phyloP scores from a whole-genome alignment of 1,139 yeast species.

The Hemisphaericaspora lyxosophila region DNA sequence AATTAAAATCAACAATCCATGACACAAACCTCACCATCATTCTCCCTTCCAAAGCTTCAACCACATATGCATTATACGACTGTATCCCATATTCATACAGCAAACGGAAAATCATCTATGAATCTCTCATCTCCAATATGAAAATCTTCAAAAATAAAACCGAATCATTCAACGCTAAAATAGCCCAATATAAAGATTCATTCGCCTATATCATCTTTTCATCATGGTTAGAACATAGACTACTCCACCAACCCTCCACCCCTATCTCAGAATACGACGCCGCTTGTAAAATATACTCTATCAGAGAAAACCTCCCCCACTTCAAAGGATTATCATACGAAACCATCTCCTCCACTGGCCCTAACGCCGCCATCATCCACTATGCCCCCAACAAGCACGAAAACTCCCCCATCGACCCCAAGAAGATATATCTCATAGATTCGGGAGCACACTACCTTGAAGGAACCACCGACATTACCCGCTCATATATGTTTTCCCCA shows the following conservation, averaged over 20 bases:
- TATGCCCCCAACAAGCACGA: conserved; percentile 51
- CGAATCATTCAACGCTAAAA: conserved; percentile 38
- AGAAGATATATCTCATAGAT: conserved; percentile 46
- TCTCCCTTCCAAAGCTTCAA: conserved; percentile 31
- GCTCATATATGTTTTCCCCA: conserved; percentile 47
- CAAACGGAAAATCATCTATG: conserved; percentile 24
- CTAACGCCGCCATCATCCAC: conserved; percentile 56
- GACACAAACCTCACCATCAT: conserved; percentile 22
- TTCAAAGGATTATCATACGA: conserved; percentile 55
- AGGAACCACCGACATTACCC: conserved; percentile 61
- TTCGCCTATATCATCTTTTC: conserved; percentile 40
- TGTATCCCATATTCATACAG: conserved; percentile 31
- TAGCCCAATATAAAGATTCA: conserved; percentile 48
- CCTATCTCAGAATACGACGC: conserved; percentile 46
- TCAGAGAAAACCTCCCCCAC: conserved; percentile 42
- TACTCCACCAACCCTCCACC: conserved; percentile 23
- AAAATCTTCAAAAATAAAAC: conserved; percentile 40
- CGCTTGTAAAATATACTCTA: conserved; percentile 41
- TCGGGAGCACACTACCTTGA: conserved; percentile 59
- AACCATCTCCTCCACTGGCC: conserved; percentile 54
- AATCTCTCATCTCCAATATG: conserved; percentile 36
- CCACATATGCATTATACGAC: conserved; percentile 36
- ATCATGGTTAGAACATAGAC: conserved; percentile 43
- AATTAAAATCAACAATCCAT: conserved; percentile 21
- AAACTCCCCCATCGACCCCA: conserved; percentile 41